Conservation (phyloP, 495 filamentous ascomycete species). For the Halenospora varia region DNA sequence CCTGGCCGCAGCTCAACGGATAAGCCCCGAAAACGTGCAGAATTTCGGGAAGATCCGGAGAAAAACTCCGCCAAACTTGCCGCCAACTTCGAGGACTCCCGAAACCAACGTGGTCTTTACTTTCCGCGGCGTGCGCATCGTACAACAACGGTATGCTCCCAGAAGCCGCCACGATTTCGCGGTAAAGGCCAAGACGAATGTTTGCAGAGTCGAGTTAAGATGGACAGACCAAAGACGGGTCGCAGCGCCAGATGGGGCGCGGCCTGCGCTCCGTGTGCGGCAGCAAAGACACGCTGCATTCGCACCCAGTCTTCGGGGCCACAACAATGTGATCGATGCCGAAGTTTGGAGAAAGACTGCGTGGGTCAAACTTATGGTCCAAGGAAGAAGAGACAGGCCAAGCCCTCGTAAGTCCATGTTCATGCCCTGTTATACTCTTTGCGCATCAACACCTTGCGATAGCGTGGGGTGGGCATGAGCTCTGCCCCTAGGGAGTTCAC, state of each 20-base stretch:
- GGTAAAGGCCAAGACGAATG: background rate
- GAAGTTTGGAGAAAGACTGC: constrained; percentile 32
- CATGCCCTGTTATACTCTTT: background rate
- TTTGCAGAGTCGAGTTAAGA: background rate
- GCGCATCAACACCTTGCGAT: background rate
- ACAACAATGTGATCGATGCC: constrained; percentile 21
- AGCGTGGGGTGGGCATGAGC: background rate
- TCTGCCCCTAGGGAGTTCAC: background rate
- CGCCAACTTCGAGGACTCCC: background rate
- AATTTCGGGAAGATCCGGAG: too few relatives aligned
- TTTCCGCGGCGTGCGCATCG: background rate
- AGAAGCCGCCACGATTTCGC: background rate
- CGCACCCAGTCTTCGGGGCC: constrained; percentile 17
- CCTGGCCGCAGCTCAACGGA: too few relatives aligned
- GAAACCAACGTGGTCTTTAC: background rate
- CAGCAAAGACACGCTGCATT: constrained; percentile 31
- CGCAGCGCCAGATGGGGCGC: constrained; percentile 33
- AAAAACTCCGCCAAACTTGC: constrained; percentile 25
- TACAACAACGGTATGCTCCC: background rate
- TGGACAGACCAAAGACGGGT: constrained; percentile 2
- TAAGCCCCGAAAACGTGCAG: too few relatives aligned
- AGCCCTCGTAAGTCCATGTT: constrained; percentile 30
- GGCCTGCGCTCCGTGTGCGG: constrained; percentile 32
- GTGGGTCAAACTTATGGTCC: constrained; percentile 27
- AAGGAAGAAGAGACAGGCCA: constrained; percentile 32